Base-by-base conservation (phyloP, 495 filamentous ascomycete genomes). In the Trichoderma virens region DNA sequence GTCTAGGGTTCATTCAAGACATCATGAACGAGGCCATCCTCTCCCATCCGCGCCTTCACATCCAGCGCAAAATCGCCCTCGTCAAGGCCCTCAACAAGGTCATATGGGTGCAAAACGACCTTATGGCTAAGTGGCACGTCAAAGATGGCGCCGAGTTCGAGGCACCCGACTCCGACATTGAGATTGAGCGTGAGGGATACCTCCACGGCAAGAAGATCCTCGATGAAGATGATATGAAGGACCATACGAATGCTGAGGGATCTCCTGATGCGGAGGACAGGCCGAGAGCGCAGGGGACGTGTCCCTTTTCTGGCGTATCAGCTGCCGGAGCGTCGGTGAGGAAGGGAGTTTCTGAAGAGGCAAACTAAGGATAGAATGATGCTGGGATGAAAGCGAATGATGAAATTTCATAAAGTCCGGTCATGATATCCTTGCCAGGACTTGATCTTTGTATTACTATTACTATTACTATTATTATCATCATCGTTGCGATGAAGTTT, bases 81-180 rank as follows among this genome's bases (percentile, higher is more conserved):
- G 76, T 90, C 34, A 88, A 85, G 65, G 89, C 89, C 66, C 65
- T 83, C 35, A 77, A 77, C 59, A 83, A 83, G 68, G 77, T 83
- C 30, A 77, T 83, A 54, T 90, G 88, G 87, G 89, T 90, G 69
- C 88, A 91, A 73, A 90, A 90, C 68, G 90, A 93, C 71, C 76
- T 93, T 23, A 90, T 93, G 67, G 86, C 89, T 9, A 88, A 85
- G 74, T 90, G 86, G 83, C 88, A 90, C 65, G 82, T 88, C 5
- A 78, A 82, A 28, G 88, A 92, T 65, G 87, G 88, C 39, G 88
- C 89, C 35, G 87, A 91, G 71, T 90, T 78, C 66, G 82, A 77
- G 28, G 84, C 84, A 2, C 85, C 86, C 39, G 81, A 81, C 62
- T 82, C 82, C n/a, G 74, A 79, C 31, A 77, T 73, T 23, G 75